phyloP scores from a whole-genome alignment of 768 basidiomycete species.

The Phaeotremella fagi region DNA sequence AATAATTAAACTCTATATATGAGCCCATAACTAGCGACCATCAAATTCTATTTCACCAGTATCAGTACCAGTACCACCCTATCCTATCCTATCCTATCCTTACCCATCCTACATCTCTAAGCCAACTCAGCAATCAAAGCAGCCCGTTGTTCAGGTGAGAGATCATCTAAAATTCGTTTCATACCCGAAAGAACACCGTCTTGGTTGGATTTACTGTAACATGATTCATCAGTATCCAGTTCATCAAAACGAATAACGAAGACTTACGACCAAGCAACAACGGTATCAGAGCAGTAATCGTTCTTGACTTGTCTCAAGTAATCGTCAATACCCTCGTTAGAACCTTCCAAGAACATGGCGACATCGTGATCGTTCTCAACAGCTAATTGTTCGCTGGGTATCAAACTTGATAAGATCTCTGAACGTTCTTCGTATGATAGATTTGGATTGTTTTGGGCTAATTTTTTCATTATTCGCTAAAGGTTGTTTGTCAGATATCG shows the following conservation, averaged over 20 bases:
- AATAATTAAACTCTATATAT: no score
- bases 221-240: not conserved
- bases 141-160: slow-evolving; percentile 21
- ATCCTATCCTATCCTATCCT: no score
- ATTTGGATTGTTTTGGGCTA: slow-evolving; percentile 69
- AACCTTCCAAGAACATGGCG: slow-evolving; percentile 35
- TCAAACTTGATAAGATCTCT: slow-evolving; percentile 61
- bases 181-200: slow-evolving; percentile 38
- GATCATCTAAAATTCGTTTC: slow-evolving; percentile 34
- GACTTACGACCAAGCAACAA: slow-evolving; percentile 40
- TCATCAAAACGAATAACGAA: not conserved
- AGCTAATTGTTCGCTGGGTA: slow-evolving; percentile 47
- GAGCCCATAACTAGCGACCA: no score
- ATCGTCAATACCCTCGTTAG: slow-evolving; percentile 23
- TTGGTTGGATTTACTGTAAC: slow-evolving; percentile 26
- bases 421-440: slow-evolving; percentile 64
- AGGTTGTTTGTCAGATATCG: not conserved
- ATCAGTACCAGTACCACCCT: no score
- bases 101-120: no score
- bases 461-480: slow-evolving; percentile 51
- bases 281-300: slow-evolving; percentile 33
- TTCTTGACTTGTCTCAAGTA: slow-evolving; percentile 30
- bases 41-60: no score
- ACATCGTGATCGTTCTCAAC: slow-evolving; percentile 29
- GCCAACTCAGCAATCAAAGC: not conserved